phyloP scores from a whole-genome alignment of 805 yeast species.

The Lachancea dasiensis region DNA sequence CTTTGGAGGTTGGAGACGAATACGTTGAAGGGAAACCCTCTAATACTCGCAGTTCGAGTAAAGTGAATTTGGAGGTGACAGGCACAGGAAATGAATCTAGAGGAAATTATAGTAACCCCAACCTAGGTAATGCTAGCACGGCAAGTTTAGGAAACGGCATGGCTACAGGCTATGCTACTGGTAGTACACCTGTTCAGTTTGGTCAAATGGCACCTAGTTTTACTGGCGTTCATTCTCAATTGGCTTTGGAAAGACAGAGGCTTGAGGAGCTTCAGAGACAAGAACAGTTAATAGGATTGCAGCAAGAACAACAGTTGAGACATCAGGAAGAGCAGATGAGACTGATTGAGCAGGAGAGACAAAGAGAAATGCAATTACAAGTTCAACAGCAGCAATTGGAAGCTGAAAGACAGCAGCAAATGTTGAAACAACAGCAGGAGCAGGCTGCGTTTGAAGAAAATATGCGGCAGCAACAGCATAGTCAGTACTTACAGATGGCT shows the following conservation, averaged over 20 bases:
- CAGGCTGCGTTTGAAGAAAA: slow-evolving; percentile 14
- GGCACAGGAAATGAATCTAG: background rate
- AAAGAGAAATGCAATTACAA: slow-evolving; percentile 58
- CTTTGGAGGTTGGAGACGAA: slow-evolving; percentile 26
- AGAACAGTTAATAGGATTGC: background rate
- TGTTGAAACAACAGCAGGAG: slow-evolving; percentile 65
- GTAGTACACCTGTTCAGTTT: background rate
- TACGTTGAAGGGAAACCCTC: slow-evolving; percentile 8
- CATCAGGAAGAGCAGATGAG: background rate
- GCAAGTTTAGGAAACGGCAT: background rate
- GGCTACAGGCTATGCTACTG: background rate
- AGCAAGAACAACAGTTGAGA: background rate
- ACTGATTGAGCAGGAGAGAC: slow-evolving; percentile 49
- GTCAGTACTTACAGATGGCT: slow-evolving; percentile 59
- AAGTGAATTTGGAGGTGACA: background rate
- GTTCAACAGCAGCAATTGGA: slow-evolving; percentile 79
- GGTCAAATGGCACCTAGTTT: background rate
- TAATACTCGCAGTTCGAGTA: background rate
- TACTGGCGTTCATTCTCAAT: background rate
- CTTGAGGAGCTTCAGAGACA: background rate
- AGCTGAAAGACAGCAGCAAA: slow-evolving; percentile 55
- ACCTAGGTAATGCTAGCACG: background rate
- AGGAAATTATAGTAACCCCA: background rate
- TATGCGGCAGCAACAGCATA: slow-evolving; percentile 41
- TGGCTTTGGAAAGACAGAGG: background rate